Base-by-base conservation (phyloP, 2,329 filamentous ascomycete genomes). In the Aspergillus sp. region DNA sequence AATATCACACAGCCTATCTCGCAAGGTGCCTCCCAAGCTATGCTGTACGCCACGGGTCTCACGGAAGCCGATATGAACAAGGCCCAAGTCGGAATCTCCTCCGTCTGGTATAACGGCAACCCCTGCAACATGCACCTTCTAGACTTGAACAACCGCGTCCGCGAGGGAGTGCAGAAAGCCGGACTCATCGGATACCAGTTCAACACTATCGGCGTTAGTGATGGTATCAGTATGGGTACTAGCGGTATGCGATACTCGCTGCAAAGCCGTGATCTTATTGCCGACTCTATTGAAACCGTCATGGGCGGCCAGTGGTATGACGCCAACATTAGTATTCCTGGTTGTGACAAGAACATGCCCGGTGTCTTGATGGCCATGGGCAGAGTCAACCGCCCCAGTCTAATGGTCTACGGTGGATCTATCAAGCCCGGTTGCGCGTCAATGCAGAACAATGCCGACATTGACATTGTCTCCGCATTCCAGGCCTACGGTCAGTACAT, bases 341-440 rank as follows among this genome's bases (percentile, higher is more conserved):
- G 95, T 49, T 99, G 95, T 78, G 95, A 99, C 84, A 99, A 99
- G 86, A 99, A 99, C 80, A 98, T 99, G 95, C 92, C 92, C 1
- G 90, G 90, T 75, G 90, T 95, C 12, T 79, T 92, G 68, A 95
- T 95, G 70, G 95, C 93, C 56, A 97, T 97, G 90, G 93, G 92
- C 39, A 86, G 95, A 66, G 87, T 97, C 65, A 98, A 99, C 81
- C 83, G 95, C 47, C 95, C 95, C 31, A 92, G 90, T 68, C 82
- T 99, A 72, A 99, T 99, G 95, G 90, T 99, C 31, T 99, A 99
- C 71, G 95, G 95, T 66, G 95, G 95, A 49, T 92, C 90, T 43
- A 99, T 98, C 74, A 88, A 90, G 73, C 91, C 95, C 39, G 95
- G 95, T 47, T 97, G 93, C 78, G 90, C 90, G 56, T 83, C 81